Percentiles rank a stretch among this genome's conserved stretches.
Evolutionary conservation across 805 yeast genomes (phyloP).

Genomic region (Kodamaea lidongshanica): DNA sequence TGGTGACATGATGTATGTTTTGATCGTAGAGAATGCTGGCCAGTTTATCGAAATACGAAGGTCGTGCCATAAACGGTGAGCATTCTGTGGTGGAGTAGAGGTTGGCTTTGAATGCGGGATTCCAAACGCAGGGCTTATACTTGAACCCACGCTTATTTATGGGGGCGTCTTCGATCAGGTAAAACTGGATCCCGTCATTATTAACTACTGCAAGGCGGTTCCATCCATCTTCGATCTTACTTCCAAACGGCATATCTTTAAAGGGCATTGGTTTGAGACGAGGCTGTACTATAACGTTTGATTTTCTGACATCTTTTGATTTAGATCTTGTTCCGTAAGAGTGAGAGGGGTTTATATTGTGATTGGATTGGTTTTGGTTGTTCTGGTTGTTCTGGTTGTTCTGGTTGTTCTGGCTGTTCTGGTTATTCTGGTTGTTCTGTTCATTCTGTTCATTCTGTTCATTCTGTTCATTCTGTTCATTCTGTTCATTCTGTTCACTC

Average conservation of each 20-base stretch:
- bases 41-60: constrained; percentile 66
- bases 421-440: too few species aligned
- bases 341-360: too few species aligned
- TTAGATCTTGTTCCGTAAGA: constrained; percentile 12
- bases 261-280: constrained; percentile 32
- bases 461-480: too few species aligned
- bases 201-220: constrained; percentile 7
- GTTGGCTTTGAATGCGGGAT: constrained; percentile 48
- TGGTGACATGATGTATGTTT: constrained; percentile 40
- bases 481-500: too few species aligned
- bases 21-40: constrained; percentile 40
- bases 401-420: too few species aligned
- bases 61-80: constrained; percentile 55
- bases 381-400: constrained; percentile 9
- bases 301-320: constrained; percentile 15
- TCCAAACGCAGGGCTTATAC: constrained; percentile 73
- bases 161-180: constrained; percentile 69
- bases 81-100: constrained; percentile 69
- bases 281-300: constrained; percentile 29
- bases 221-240: constrained; percentile 1
- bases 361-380: constrained; percentile 24
- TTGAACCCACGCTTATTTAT: constrained; percentile 73
- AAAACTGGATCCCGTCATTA: constrained; percentile 24
- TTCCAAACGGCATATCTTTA: constrained; percentile 7
- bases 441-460: too few species aligned